Conservation (phyloP, 2,329 filamentous ascomycete species). For the Nigrospora osmanthi region DNA sequence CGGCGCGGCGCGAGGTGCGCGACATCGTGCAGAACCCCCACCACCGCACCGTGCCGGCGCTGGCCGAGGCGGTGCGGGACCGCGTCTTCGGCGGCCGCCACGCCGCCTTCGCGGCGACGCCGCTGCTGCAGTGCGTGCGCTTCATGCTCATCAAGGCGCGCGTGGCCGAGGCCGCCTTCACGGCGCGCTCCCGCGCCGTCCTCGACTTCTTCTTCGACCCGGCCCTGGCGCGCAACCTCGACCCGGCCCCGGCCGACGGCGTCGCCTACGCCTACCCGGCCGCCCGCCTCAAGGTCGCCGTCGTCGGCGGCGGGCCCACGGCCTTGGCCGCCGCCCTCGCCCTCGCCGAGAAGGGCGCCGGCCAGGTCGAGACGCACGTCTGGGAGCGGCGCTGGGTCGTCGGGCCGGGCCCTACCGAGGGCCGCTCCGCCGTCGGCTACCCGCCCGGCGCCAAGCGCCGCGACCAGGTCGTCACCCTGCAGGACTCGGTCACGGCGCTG, state of each 20-base stretch:
- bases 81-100: constrained; percentile 19
- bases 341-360: constrained; percentile 22
- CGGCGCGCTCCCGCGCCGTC: constrained; percentile 3
- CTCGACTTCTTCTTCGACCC: constrained; percentile 28
- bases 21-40: constrained; percentile 17
- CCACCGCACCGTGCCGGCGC: constrained; percentile 14
- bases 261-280: constrained; percentile 18
- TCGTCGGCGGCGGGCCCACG: constrained; percentile 24
- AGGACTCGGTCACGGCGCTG: constrained; percentile 23
- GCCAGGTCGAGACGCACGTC: constrained; percentile 23
- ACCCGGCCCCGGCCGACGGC: constrained; percentile 12
- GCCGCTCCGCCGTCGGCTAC: constrained; percentile 15
- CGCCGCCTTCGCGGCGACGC: constrained; percentile 18
- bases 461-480: constrained; percentile 27
- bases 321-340: constrained; percentile 23
- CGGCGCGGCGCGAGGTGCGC: constrained; percentile 14
- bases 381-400: constrained; percentile 25
- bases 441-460: constrained; percentile 19
- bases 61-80: constrained; percentile 19
- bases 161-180: neutral
- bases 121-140: constrained; percentile 23
- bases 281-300: constrained; percentile 18
- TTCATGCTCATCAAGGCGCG: constrained; percentile 24
- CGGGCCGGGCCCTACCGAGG: constrained; percentile 5
- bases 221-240: constrained; percentile 18